A percentile compares a stretch with the other conserved stretches of the same genome.
Conservation (phyloP, 1,139 yeast genomes). For the Kluyveromyces sp. region DNA sequence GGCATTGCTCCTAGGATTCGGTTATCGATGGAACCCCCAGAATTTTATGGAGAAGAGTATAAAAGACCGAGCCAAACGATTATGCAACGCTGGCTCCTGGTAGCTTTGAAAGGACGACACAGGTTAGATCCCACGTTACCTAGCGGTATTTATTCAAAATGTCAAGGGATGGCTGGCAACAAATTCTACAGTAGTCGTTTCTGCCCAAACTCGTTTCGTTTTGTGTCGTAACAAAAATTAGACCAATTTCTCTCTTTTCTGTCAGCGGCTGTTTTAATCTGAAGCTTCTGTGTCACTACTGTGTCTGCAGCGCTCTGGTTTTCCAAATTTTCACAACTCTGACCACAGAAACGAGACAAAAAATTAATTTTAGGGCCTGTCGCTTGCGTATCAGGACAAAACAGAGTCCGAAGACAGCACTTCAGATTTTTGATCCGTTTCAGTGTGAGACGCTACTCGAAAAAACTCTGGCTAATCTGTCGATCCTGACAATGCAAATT, state of each 20-base stretch:
- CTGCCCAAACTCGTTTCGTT: neutral
- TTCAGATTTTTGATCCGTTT: too few relatives aligned
- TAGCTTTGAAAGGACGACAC: too few relatives aligned
- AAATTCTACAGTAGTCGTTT: neutral
- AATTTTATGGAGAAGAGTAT: neutral
- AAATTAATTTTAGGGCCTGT: too few relatives aligned
- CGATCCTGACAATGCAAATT: neutral
- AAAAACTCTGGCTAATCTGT: neutral
- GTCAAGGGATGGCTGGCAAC: too few relatives aligned
- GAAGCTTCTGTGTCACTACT: neutral
- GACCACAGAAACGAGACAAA: too few relatives aligned
- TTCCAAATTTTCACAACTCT: too few relatives aligned
- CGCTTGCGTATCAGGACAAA: neutral
- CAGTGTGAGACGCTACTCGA: neutral
- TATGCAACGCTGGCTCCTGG: too few relatives aligned
- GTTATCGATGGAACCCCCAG: neutral
- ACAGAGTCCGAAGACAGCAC: neutral
- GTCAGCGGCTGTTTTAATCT: neutral
- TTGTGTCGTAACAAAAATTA: neutral
- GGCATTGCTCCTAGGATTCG: conserved; percentile 1
- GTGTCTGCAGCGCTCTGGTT: neutral
- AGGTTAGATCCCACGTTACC: neutral
- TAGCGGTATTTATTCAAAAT: neutral
- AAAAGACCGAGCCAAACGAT: neutral
- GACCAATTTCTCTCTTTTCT: neutral